A percentile compares a stretch with the other conserved stretches of the same genome.
phyloP scores from a whole-genome alignment of 148 eudicot species.

The Agrostemma githago region DNA sequence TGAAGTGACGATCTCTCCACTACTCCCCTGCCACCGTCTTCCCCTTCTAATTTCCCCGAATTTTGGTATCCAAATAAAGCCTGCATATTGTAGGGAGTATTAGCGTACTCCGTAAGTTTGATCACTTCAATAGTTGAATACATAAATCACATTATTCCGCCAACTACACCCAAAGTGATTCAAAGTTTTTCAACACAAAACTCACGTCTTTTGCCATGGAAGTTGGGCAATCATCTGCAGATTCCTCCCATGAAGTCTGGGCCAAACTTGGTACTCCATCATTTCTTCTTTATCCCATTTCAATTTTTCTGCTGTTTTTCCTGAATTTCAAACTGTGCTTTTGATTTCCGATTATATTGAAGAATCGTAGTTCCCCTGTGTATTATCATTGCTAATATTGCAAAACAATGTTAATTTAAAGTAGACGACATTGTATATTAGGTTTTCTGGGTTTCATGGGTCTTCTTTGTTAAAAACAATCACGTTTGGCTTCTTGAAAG shows the following conservation, averaged over 20 bases:
- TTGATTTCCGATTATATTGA: neutral
- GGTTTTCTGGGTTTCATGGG: neutral
- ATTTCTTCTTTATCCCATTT: neutral
- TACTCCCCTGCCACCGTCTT: too few species aligned
- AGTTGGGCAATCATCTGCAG: constrained; percentile 44
- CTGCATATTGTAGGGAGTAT: too few species aligned
- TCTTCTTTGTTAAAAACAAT: neutral
- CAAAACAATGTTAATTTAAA: neutral
- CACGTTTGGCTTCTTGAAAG: neutral
- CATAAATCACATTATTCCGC: neutral
- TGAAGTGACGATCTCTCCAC: too few species aligned
- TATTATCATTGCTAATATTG: neutral
- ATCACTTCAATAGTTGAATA: too few species aligned
- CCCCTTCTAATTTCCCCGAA: too few species aligned
- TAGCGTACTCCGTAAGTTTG: too few species aligned
- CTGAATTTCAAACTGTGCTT: neutral
- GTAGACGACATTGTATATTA: neutral
- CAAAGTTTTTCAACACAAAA: neutral
- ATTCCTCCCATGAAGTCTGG: constrained; percentile 39
- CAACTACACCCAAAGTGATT: neutral
- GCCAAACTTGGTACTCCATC: constrained; percentile 42
- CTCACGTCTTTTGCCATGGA: constrained; percentile 25
- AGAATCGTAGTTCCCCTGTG: neutral
- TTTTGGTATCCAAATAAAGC: too few species aligned
- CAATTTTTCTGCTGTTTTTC: neutral